Conservation (phyloP, 139 green algal species). For the Mychonastes homosphaera region DNA sequence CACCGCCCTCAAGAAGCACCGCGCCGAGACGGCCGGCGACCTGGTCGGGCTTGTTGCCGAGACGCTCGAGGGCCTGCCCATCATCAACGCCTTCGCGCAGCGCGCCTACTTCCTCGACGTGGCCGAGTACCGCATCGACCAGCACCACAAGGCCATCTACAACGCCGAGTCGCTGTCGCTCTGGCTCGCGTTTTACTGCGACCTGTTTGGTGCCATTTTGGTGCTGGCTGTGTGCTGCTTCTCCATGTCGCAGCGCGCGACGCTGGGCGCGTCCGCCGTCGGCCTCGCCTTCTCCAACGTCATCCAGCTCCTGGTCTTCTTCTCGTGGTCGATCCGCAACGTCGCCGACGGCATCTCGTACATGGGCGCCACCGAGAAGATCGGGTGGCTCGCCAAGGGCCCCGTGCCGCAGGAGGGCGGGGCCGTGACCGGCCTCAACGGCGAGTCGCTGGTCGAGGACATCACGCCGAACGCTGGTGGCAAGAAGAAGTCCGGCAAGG, state of each 20-base stretch:
- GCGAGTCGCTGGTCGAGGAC: not conserved
- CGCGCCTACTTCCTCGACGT: slow-evolving; percentile 30
- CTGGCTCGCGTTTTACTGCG: slow-evolving; percentile 51
- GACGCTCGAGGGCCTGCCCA: slow-evolving; percentile 40
- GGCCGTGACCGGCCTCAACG: not conserved
- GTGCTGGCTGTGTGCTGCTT: slow-evolving; percentile 36
- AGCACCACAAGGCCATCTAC: slow-evolving; percentile 39
- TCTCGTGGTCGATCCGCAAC: slow-evolving; percentile 36
- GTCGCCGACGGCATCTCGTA: slow-evolving; percentile 28
- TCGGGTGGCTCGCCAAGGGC: slow-evolving; percentile 37
- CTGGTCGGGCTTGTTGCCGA: slow-evolving; percentile 48
- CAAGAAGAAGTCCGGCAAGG: no score
- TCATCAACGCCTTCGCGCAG: slow-evolving; percentile 42
- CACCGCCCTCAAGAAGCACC: slow-evolving; percentile 45
- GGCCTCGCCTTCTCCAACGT: slow-evolving; percentile 53
- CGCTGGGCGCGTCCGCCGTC: slow-evolving; percentile 34
- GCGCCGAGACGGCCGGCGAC: slow-evolving; percentile 20
- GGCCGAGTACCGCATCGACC: slow-evolving; percentile 24
- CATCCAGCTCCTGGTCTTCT: slow-evolving; percentile 42
- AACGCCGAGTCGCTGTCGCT: slow-evolving; percentile 45
- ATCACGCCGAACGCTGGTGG: no score
- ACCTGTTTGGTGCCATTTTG: slow-evolving; percentile 34
- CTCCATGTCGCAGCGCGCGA: slow-evolving; percentile 22
- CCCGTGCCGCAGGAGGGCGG: slow-evolving; percentile 23
- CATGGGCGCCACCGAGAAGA: slow-evolving; percentile 33